Percentiles rank a stretch among this genome's conserved stretches.
Conservation (phyloP, 1,284 basidiomycete species). For the Cystobasidium slooffiae region DNA sequence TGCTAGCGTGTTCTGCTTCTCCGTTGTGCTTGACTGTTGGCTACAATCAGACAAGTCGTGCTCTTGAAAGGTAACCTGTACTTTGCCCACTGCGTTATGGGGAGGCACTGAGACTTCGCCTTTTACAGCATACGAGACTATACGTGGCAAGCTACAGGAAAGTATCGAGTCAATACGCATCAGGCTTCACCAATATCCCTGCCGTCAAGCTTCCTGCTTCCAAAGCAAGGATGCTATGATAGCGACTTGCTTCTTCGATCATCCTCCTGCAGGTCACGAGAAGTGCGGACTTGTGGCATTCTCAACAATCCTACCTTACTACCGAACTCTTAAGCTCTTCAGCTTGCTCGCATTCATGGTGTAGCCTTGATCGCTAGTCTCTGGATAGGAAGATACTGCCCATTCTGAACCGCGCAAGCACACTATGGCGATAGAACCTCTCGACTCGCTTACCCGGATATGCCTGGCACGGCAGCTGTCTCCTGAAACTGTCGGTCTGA, state of each 20-base stretch:
- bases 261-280: constrained; percentile 3
- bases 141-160: too few relatives aligned
- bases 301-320: neutral
- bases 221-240: neutral
- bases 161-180: too few relatives aligned
- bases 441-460: constrained; percentile 24
- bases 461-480: constrained; percentile 18
- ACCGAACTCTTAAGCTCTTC: too few relatives aligned
- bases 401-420: neutral
- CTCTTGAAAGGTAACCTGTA: too few relatives aligned
- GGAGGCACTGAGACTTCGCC: neutral
- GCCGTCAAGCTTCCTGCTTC: neutral
- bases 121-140: neutral
- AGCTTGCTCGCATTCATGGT: neutral
- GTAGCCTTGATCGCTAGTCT: neutral
- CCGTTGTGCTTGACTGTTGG: too few relatives aligned
- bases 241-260: neutral
- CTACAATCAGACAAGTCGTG: too few relatives aligned
- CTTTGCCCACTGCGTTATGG: too few relatives aligned
- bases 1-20: too few relatives aligned
- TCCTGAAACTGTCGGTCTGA: neutral
- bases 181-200: neutral
- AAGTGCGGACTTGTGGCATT: neutral
- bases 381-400: neutral
- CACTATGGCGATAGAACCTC: constrained; percentile 24